Conservation (phyloP, 306 rosid species). For the Prunus salicina region DNA sequence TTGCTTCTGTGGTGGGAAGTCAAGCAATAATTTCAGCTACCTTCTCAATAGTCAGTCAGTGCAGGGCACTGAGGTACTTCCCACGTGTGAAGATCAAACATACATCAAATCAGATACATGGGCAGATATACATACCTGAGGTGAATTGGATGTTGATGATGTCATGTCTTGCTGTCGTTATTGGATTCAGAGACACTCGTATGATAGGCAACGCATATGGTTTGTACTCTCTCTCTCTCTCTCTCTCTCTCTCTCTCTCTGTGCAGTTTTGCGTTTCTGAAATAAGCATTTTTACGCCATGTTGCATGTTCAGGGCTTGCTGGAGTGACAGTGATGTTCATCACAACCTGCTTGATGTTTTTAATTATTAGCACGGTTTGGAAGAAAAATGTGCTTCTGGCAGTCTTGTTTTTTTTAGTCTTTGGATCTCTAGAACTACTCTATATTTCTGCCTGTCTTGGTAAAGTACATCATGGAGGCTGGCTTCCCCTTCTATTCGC, state of each 20-base stretch:
- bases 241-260: neutral
- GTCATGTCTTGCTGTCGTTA: conserved; percentile 26
- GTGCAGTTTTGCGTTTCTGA: neutral
- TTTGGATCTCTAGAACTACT: conserved; percentile 32
- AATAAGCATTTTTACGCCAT: neutral
- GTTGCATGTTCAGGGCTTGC: conserved; percentile 32
- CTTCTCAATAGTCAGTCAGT: conserved; percentile 33
- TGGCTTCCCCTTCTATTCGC: conserved; percentile 27
- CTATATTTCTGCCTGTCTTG: conserved; percentile 28
- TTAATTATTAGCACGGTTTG: conserved; percentile 23
- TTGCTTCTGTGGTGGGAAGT: conserved; percentile 37
- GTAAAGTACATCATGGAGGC: conserved; percentile 26
- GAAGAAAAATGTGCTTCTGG: conserved; percentile 18
- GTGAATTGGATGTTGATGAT: conserved; percentile 31
- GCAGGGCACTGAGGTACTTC: conserved; percentile 29
- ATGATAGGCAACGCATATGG: conserved; percentile 31
- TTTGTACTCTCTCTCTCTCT: neutral
- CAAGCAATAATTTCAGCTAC: conserved; percentile 36
- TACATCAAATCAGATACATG: conserved; percentile 28
- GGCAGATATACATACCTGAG: conserved; percentile 33
- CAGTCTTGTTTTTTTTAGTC: conserved; percentile 11
- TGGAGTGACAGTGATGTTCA: conserved; percentile 29
- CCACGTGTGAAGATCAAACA: conserved; percentile 31
- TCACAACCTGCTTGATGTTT: conserved; percentile 34
- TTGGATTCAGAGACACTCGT: conserved; percentile 31